phyloP scores from a whole-genome alignment of 1,284 basidiomycete species.

The Leccinum pachyderme region DNA sequence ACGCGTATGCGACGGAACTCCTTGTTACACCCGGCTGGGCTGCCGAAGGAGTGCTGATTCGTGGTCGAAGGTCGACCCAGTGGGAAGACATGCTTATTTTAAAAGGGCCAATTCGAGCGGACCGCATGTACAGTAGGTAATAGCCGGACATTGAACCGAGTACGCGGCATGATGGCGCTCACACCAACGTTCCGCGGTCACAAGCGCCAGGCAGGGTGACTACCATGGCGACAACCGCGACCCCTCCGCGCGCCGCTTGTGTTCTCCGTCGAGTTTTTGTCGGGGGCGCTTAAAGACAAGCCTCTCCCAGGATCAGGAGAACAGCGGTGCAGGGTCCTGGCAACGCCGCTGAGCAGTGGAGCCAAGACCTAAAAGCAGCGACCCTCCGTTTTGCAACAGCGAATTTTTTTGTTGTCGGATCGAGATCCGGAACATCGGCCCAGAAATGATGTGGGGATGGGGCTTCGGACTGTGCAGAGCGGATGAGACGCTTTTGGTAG shows the following conservation, averaged over 20 bases:
- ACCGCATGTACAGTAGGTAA: neutral
- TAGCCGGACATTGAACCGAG: constrained; percentile 1
- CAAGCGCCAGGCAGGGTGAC: neutral
- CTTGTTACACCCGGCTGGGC: neutral
- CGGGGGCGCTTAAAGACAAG: constrained; percentile 9
- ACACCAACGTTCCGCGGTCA: neutral
- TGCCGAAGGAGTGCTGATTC: constrained; percentile 7
- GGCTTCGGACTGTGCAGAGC: constrained; percentile 10
- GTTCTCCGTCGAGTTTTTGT: constrained; percentile 7
- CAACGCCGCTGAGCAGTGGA: constrained; percentile 31
- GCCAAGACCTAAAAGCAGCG: constrained; percentile 23
- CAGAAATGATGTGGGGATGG: constrained; percentile 26
- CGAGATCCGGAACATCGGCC: constrained; percentile 30
- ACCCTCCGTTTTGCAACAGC: constrained; percentile 31
- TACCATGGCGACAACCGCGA: constrained; percentile 23
- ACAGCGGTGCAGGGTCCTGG: constrained; percentile 25
- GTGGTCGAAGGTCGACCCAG: neutral
- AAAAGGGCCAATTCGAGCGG: neutral
- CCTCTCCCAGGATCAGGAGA: constrained; percentile 10
- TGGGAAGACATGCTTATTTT: neutral
- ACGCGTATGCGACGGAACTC: neutral
- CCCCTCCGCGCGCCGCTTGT: constrained; percentile 23
- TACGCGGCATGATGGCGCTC: neutral
- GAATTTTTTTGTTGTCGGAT: constrained; percentile 22
- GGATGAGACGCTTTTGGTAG: constrained; percentile 7